A percentile compares a stretch with the other conserved stretches of the same genome.
Evolutionary conservation across 2,329 filamentous ascomycete genomes (phyloP).

Genomic region (Alternaria atra): DNA sequence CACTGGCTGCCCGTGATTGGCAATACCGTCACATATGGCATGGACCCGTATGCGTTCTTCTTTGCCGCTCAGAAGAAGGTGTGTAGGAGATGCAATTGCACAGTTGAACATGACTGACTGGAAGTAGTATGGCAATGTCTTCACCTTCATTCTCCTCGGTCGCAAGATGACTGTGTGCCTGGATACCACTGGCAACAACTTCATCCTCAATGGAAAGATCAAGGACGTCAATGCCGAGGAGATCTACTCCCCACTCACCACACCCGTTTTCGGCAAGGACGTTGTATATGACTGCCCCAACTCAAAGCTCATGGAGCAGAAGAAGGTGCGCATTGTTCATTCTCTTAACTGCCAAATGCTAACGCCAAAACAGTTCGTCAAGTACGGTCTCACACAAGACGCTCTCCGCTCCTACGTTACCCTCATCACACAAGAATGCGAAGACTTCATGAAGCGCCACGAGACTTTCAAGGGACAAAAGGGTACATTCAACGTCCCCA

Average conservation of each 20-base stretch:
- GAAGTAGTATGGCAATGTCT: slow-evolving; percentile 81
- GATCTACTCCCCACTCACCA: slow-evolving; percentile 80
- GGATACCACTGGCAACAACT: slow-evolving; percentile 84
- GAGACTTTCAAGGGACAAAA: slow-evolving; percentile 72
- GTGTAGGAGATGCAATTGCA: slow-evolving; percentile 23
- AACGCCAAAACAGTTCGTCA: slow-evolving; percentile 70
- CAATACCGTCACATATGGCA: slow-evolving; percentile 92
- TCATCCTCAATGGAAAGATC: slow-evolving; percentile 89
- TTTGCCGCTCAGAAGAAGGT: slow-evolving; percentile 76
- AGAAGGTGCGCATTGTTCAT: slow-evolving; percentile 70
- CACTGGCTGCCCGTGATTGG: slow-evolving; percentile 78
- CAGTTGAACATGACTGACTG: slow-evolving; percentile 30
- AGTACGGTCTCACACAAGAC: slow-evolving; percentile 78
- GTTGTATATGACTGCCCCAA: slow-evolving; percentile 94
- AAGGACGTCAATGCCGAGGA: slow-evolving; percentile 92
- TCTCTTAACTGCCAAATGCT: not conserved
- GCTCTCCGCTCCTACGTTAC: slow-evolving; percentile 80
- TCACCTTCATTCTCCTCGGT: slow-evolving; percentile 87
- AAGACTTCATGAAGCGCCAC: slow-evolving; percentile 74
- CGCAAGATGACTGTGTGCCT: slow-evolving; percentile 89
- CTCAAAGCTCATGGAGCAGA: slow-evolving; percentile 93
- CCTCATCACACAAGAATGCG: slow-evolving; percentile 78
- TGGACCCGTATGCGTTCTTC: slow-evolving; percentile 92
- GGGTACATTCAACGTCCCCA: slow-evolving; percentile 75
- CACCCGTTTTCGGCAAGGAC: slow-evolving; percentile 79